Conservation (phyloP, 208 protist genomes). For the Balamuthia mandrillaris region DNA sequence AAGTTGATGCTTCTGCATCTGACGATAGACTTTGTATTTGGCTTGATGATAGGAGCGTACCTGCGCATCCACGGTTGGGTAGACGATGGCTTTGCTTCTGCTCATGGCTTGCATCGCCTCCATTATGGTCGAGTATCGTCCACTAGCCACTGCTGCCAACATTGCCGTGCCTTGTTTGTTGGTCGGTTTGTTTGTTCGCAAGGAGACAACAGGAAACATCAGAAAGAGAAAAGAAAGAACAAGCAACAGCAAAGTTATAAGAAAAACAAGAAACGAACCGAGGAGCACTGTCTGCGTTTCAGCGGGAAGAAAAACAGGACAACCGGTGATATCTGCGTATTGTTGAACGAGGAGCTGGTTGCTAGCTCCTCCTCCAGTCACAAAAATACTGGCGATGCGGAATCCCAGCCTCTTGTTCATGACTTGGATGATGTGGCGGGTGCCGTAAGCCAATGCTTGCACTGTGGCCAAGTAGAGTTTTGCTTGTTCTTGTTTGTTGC, state of each 20-base stretch:
- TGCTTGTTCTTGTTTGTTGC: not conserved
- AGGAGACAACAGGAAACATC: not conserved
- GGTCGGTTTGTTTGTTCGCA: too few species aligned
- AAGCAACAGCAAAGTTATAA: too few species aligned
- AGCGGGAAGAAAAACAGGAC: not conserved
- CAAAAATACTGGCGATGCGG: not conserved
- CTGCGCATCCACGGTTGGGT: too few species aligned
- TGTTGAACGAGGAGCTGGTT: constrained; percentile 5
- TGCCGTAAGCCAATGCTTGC: not conserved
- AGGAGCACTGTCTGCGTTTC: not conserved
- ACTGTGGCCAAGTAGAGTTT: not conserved
- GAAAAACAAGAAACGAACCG: too few species aligned
- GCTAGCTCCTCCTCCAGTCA: not conserved
- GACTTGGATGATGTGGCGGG: not conserved
- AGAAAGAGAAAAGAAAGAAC: not conserved
- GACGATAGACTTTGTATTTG: not conserved
- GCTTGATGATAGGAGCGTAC: not conserved
- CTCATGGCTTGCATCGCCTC: not conserved
- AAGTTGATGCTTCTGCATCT: not conserved
- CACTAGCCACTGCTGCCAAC: not conserved
- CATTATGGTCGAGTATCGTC: not conserved
- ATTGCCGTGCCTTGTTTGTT: constrained; percentile 6
- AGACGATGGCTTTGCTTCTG: too few species aligned
- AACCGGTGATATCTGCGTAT: not conserved
- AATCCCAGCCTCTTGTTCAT: not conserved